Base-by-base conservation (phyloP, 371 early-diverging fungal species). In the Lichtheimia corymbifera region DNA sequence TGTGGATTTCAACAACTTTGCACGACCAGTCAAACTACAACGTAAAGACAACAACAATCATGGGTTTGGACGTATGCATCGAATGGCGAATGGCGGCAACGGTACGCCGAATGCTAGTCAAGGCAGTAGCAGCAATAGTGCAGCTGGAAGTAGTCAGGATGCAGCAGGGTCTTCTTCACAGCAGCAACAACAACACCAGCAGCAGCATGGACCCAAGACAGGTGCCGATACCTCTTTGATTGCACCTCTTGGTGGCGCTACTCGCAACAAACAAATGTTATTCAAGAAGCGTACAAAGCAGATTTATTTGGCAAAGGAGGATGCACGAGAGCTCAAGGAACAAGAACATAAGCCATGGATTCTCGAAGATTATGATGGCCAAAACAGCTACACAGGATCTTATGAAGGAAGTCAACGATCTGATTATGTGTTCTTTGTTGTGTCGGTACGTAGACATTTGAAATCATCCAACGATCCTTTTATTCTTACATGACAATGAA, bases 241-340 rank as follows among this genome's bases (percentile, higher is more conserved):
- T 66, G 92, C 93, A 14, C 93, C 93, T 1, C 79, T 81, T 59
- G 92, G 92, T 47, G 89, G 91, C 0, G 93, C 91, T 27, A 86
- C 86, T 6, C 78, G 88, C 15, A 92, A 93, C 72, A 91, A 89
- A 62, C 83, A 90, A 70, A 87, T 86, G 73, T 59, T 91, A 52
- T 93, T 92, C 66, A 91, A 93, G 70, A 93, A 92, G 68, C 78
- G 87, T n/a, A 92, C 93, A 15, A 83, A 83, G 49, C 92, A 93
- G 63, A 85, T 93, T 30, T 91, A 74, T 61, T 68, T 91, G 44
- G 90, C 90, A 30, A 87, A 91, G 58, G 90, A 91, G 63, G 87
- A 89, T 40, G 84, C 84, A 51, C 79, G 91, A 40, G 77, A 85
- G 44, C 63, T 89, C 40, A 83, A 85, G 56, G 87, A 86, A 51